Base-by-base conservation (phyloP, 2,329 filamentous ascomycete species). In the Aaosphaeria pasadenensis region DNA sequence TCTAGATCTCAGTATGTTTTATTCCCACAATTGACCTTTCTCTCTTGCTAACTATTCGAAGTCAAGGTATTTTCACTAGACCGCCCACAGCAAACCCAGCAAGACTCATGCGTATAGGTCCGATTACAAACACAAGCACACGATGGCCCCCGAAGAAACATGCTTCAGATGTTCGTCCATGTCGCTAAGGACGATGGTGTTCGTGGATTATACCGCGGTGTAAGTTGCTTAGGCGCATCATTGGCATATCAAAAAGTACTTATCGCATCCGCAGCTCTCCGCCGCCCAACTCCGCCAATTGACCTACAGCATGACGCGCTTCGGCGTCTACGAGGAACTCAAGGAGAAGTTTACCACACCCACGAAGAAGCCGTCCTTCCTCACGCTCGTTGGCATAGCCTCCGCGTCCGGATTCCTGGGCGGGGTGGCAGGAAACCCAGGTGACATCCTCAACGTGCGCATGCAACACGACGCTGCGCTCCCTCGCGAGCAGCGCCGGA, bases 241-340 rank as follows among this genome's bases (percentile, higher is more conserved):
- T 31, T 4, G 41, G 40, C 41, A 53, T 33, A 54, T 33, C 24
- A 9, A 24, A 24, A 11, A 41, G 17, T 41, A 24, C 17, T 11
- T 9, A 28, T 9, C 39, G 28, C 11, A 11, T 11, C 24, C 28
- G 5, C 60, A 85, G 74, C 84, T 97, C 50, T 95, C 91, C 2
- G 94, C 94, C 57, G 94, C 91, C 48, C 82, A 97, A 43, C 81
- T 97, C 49, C 91, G 94, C 56, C 94, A 97, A 76, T 81, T 74
- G 46, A 97, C 94, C 50, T 99, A 99, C 77, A 94, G 88, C 50
- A 99, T 94, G 44, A 94, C 91, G 35, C 89, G 94, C 43, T 99
- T 99, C 75, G 94, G 91, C 55, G 85, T 96, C 55, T 99, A 99
- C 77, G 94, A 97, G 74, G 85, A 95, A 59, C 79, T 97, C 50